These are phyloP conservation scores for Zoysia japonica DNA, from an alignment of 176 grass and related monocot genomes.

Conservation along the genomic window DNA sequence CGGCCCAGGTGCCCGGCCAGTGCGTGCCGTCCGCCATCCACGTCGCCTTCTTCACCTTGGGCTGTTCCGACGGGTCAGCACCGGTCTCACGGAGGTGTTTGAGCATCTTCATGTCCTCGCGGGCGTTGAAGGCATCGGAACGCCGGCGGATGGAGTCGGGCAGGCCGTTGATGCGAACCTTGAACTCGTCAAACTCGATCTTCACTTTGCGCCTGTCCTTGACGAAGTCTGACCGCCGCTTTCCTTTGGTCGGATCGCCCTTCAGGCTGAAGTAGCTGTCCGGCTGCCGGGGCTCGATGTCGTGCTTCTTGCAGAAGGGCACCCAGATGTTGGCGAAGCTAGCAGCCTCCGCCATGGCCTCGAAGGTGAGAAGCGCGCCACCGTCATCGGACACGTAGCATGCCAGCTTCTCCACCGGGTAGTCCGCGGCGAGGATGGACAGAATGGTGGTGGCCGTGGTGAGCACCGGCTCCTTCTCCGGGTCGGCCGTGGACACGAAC, in stretches of 20 bases:
- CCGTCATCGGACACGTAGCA: constrained; percentile 97
- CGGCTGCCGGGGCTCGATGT: constrained; percentile 90
- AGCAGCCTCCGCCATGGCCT: constrained; percentile 94
- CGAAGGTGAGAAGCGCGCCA: constrained; percentile 84
- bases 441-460: constrained; percentile 93
- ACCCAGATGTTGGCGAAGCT: constrained; percentile 98
- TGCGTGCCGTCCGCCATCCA: constrained; percentile 99
- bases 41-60: constrained; percentile 88
- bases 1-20: constrained; percentile 82
- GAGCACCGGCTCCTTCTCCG: constrained; percentile 92
- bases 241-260: constrained; percentile 92
- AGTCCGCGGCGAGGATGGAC: constrained; percentile 82
- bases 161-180: constrained; percentile 92
- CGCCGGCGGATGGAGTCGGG: constrained; percentile 83
- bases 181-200: constrained; percentile 94
- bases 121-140: constrained; percentile 92
- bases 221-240: constrained; percentile 78
- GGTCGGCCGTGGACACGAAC: constrained; percentile 95
- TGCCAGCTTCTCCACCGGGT: constrained; percentile 89
- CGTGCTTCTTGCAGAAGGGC: constrained; percentile 93
- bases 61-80: constrained; percentile 63
- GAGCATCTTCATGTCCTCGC: constrained; percentile 96
- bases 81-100: constrained; percentile 86
- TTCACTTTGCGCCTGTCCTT: constrained; percentile 92
- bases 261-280: constrained; percentile 90